A percentile compares a stretch with the other conserved stretches of the same genome.
Conservation (phyloP, 192 early-diverging fungal genomes). For the Pecoramyces ruminantium region DNA sequence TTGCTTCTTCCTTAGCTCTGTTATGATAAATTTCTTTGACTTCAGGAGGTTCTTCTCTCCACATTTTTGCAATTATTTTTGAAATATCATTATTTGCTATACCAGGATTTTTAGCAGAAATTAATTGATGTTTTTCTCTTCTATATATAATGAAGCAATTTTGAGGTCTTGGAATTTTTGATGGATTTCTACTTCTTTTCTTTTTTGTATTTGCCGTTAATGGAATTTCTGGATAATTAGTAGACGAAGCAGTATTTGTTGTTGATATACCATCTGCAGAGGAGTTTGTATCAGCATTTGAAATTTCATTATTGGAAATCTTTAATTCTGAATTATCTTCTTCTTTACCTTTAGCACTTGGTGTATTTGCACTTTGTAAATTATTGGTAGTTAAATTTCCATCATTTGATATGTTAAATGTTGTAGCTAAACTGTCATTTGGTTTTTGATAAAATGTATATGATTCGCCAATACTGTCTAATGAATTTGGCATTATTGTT, state of each 20-base stretch:
- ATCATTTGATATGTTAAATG: not conserved
- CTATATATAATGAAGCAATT: constrained; percentile 42
- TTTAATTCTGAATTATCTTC: not conserved
- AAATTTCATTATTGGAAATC: not conserved
- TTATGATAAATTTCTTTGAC: constrained; percentile 24
- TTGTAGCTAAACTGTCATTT: not conserved
- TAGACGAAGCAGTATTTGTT: not conserved
- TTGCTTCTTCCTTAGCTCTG: constrained; percentile 28
- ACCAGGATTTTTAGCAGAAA: constrained; percentile 18
- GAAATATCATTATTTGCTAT: constrained; percentile 34
- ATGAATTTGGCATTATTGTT: not conserved
- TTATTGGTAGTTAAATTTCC: not conserved
- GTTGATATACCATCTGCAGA: not conserved
- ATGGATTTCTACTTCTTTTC: not conserved
- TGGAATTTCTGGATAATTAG: not conserved
- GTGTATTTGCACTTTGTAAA: not conserved
- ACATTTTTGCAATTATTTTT: constrained; percentile 37
- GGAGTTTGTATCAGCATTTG: not conserved
- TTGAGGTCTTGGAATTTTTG: constrained; percentile 14
- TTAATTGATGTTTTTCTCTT: constrained; percentile 29
- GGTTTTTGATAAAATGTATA: not conserved
- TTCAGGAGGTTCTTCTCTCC: constrained; percentile 27
- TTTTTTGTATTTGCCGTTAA: not conserved
- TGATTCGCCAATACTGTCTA: not conserved
- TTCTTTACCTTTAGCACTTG: not conserved